Percentiles rank a stretch among this genome's conserved stretches.
Evolutionary conservation across 345 rosid genomes (phyloP).

Genomic region (Carallia brachiata): DNA sequence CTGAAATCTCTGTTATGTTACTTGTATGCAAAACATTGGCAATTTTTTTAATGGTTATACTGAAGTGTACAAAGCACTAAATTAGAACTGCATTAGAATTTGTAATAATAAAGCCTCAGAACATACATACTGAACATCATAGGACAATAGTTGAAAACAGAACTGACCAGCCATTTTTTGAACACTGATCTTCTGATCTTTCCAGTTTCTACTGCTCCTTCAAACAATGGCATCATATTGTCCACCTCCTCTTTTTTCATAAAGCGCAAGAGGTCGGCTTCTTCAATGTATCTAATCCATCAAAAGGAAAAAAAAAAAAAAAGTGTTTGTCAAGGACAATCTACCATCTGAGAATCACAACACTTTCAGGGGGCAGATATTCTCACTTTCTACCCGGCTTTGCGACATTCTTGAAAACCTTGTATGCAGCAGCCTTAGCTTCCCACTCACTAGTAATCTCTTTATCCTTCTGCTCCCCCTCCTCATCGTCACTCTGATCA

Average conservation of each 20-base stretch:
- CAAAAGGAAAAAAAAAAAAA: slow-evolving; percentile 3
- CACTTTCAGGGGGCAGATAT: slow-evolving; percentile 1
- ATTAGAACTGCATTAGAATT: neutral
- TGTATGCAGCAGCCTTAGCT: slow-evolving; percentile 63
- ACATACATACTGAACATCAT: too few species aligned
- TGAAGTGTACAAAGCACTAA: neutral
- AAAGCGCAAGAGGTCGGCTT: slow-evolving; percentile 64
- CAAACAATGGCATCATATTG: slow-evolving; percentile 45
- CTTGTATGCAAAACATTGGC: too few species aligned
- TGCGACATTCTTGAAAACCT: slow-evolving; percentile 60
- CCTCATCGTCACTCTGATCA: slow-evolving; percentile 46
- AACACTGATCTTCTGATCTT: slow-evolving; percentile 58
- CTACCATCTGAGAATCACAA: neutral
- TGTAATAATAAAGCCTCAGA: neutral
- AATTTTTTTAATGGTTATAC: neutral
- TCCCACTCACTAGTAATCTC: slow-evolving; percentile 72
- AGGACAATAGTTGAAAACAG: neutral
- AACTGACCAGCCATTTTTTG: slow-evolving; percentile 64
- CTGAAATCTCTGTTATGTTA: neutral
- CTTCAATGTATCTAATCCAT: slow-evolving; percentile 52
- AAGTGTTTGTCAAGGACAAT: neutral
- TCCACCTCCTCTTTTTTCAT: slow-evolving; percentile 58
- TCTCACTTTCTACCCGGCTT: slow-evolving; percentile 54
- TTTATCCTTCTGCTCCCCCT: slow-evolving; percentile 36
- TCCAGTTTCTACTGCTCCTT: slow-evolving; percentile 53